Evolutionary conservation across 768 basidiomycete species (phyloP).

Genomic region (Tephrocybe sp.): DNA sequence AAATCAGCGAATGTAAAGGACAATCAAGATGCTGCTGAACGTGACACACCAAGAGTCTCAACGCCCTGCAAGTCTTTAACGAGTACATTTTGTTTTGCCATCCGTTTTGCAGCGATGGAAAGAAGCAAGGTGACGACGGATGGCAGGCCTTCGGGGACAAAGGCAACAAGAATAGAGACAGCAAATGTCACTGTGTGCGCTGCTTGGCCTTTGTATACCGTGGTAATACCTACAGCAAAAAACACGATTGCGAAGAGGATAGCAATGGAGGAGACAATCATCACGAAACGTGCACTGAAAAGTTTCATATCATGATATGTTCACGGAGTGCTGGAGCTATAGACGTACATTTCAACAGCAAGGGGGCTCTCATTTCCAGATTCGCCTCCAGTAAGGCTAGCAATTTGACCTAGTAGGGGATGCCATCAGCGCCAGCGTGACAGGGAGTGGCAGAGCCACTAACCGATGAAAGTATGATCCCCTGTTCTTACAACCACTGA

Average conservation of each 20-base stretch:
- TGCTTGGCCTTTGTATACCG: constrained; percentile 63
- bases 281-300: constrained; percentile 56
- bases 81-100: constrained; percentile 72
- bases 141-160: constrained; percentile 63
- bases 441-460: constrained; percentile 1
- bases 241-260: constrained; percentile 63
- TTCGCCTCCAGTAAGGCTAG: constrained; percentile 63
- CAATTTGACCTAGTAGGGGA: constrained; percentile 68
- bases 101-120: constrained; percentile 70
- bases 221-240: constrained; percentile 65
- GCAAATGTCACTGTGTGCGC: constrained; percentile 63
- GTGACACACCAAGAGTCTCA: constrained; percentile 57
- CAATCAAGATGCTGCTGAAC: constrained; percentile 37
- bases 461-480: constrained; percentile 65
- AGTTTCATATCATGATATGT: constrained; percentile 44
- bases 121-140: constrained; percentile 67
- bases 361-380: constrained; percentile 65
- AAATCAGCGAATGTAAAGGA: constrained; percentile 30
- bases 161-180: constrained; percentile 60
- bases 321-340: constrained; percentile 20
- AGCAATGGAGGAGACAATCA: constrained; percentile 61
- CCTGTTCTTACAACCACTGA: constrained; percentile 67
- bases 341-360: constrained; percentile 60
- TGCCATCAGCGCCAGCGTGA: background rate
- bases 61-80: constrained; percentile 76